Base-by-base conservation (phyloP, 1,284 basidiomycete species). In the Omphalotus olearius region DNA sequence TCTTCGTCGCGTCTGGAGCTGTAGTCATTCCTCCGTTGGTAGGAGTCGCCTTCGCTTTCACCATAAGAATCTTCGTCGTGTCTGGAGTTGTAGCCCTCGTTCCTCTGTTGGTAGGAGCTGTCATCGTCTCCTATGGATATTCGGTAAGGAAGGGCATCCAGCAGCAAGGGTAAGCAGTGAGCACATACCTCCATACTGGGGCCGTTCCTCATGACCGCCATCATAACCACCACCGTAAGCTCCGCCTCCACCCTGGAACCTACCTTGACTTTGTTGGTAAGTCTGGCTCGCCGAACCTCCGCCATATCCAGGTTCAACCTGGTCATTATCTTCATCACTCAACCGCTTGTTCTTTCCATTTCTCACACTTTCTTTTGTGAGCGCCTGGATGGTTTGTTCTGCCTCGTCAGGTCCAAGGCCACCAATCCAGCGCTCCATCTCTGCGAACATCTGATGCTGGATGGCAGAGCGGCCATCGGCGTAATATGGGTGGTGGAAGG, bases 401-500 rank as follows among this genome's bases (percentile, higher is more conserved):
- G 67, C 63, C 35, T 75, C 75, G 28, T 75, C 74, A 6, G 67
- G 62, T 14, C 73, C 76, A 36, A 82, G 66, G 3, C 69, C 70
- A n/a, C 72, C 72, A 47, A 85, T 67, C 84, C 84, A 87, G 40
- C 67, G 67, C 57, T 80, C 65, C 70, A 87, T 68, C 48, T 71
- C 69, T 42, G 79, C 72, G 60, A 79, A 79, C 84, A 88, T 88
- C 44, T 74, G 70, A 51, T 73, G 69, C 65, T 91, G 88, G 51
- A 90, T 83, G 37, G 72, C 65, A 10, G 80, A 83, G 42, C 63
- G 65, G 1, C 78, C 78, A 33, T 67, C 72, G 37, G 78, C 78
- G 63, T 81, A 86, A 63, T 81, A 83, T 2, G 84, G 84, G 59
- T 86, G 85, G 59, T 87, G 83, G 72, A 87, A 83, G 1, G 82